A percentile compares a stretch with the other conserved stretches of the same genome.
phyloP scores from a whole-genome alignment of 805 yeast species.

The Myxozyma mucilagina region DNA sequence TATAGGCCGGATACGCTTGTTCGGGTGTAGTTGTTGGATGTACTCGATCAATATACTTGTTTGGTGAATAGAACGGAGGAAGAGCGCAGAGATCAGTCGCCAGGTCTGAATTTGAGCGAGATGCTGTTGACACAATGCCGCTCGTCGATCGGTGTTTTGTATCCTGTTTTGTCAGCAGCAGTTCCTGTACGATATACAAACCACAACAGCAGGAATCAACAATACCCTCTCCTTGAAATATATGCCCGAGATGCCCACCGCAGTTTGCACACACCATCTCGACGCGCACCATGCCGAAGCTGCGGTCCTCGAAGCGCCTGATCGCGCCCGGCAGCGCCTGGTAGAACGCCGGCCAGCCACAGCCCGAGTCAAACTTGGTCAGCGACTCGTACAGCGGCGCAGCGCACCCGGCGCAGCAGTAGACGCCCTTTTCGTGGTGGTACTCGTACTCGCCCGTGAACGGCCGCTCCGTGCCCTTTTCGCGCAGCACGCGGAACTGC shows the following conservation, averaged over 20 bases:
- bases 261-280: conserved; percentile 89
- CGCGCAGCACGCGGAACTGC: conserved; percentile 76
- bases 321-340: conserved; percentile 84
- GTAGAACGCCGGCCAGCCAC: conserved; percentile 99
- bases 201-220: background rate
- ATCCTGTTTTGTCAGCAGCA: conserved; percentile 44
- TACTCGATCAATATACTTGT: background rate
- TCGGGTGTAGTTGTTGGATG: too few relatives aligned
- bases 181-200: background rate
- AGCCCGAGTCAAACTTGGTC: conserved; percentile 84
- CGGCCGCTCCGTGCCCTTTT: conserved; percentile 72
- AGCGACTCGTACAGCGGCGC: conserved; percentile 74
- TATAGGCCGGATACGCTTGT: too few relatives aligned
- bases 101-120: conserved; percentile 60
- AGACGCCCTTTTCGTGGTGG: conserved; percentile 57
- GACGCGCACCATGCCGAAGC: conserved; percentile 77
- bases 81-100: conserved; percentile 6
- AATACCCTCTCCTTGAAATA: conserved; percentile 80
- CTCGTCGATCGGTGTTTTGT: conserved; percentile 79
- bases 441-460: conserved; percentile 58
- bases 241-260: conserved; percentile 95
- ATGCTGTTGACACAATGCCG: conserved; percentile 94
- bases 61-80: background rate
- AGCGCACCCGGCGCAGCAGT: conserved; percentile 83
- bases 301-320: conserved; percentile 56